Base-by-base conservation (phyloP, 2,329 filamentous ascomycete species). In the Monosporascus sp. region DNA sequence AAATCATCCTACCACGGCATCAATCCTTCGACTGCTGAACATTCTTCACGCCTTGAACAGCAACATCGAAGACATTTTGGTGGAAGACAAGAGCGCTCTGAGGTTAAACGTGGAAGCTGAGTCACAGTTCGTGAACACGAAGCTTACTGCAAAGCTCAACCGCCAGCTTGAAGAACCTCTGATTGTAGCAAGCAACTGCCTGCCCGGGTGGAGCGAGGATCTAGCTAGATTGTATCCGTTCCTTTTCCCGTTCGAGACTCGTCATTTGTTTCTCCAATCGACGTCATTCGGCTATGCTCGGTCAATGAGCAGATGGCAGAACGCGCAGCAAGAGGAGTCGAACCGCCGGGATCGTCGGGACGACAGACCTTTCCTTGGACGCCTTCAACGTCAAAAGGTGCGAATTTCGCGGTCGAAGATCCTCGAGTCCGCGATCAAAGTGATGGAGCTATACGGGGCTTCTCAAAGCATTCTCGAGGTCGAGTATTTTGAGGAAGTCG, bases 401-500 rank as follows among this genome's bases (percentile, higher is more conserved):
- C 87, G 94, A 45, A 97, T 99, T 56, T 96, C 93, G 5, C 85
- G 94, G 44, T 85, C 84, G n/a, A 91, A 95, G 64, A 97, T 99
- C 46, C 78, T 99, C 7, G 94, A 99, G 68, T 97, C 94, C 16
- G 94, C 94, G 0, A 79, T 97, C 69, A 99, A 99, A 72, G 94
- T 99, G 31, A 97, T 99, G 93, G 93, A 99, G 63, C 81, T 97
- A 3, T 99, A 99, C 64, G 94, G 94, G 1, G 90, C 90, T n/a
- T 96, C 93, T 1, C 90, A 96, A 55, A 97, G 93, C 68, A 89
- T 97, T 27, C 75, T 99, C 1, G 94, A 99, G 67, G 93, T 99
- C 2, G 95, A 99, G 66, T 99, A 99, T 66, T 99, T 99, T 62
- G 94, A 97, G 65, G 94, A 99, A 72, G 94, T 99, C 22, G 94